Evolutionary conservation across 192 early-diverging fungal genomes (phyloP).

Genomic region (Gonapodya sp.): DNA sequence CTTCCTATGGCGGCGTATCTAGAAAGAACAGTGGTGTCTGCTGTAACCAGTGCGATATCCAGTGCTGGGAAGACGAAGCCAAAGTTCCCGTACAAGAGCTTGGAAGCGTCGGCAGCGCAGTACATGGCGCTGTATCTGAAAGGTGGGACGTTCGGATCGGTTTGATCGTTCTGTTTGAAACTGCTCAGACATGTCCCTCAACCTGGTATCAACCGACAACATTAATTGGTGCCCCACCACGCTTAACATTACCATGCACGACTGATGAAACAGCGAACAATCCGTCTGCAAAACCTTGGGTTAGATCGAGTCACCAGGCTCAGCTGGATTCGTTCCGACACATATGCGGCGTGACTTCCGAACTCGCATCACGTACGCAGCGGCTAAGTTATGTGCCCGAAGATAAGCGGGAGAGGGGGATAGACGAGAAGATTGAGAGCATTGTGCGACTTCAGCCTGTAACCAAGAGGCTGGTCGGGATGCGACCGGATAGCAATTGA

Average conservation of each 20-base stretch:
- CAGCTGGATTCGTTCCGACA: background rate
- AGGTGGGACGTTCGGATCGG: too few species aligned
- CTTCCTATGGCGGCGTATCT: constrained; percentile 45
- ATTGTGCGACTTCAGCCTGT: background rate
- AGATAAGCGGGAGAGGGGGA: background rate
- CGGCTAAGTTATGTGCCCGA: background rate
- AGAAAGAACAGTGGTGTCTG: constrained; percentile 36
- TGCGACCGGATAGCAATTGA: too few species aligned
- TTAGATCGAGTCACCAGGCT: background rate
- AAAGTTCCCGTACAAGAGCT: constrained; percentile 37
- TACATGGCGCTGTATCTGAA: constrained; percentile 41
- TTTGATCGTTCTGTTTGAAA: too few species aligned
- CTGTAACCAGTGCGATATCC: constrained; percentile 27
- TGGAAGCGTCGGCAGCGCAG: constrained; percentile 30
- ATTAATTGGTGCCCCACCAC: background rate
- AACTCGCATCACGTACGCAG: background rate
- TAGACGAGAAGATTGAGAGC: background rate
- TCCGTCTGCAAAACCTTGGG: background rate
- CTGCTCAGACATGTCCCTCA: too few species aligned
- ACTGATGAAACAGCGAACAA: background rate
- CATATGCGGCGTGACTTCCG: background rate
- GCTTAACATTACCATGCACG: background rate
- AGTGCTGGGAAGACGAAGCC: constrained; percentile 32
- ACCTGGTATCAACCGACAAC: background rate
- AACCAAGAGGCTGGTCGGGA: background rate